phyloP scores from a whole-genome alignment of 192 early-diverging fungal genomes.

The Pilaira anomala region DNA sequence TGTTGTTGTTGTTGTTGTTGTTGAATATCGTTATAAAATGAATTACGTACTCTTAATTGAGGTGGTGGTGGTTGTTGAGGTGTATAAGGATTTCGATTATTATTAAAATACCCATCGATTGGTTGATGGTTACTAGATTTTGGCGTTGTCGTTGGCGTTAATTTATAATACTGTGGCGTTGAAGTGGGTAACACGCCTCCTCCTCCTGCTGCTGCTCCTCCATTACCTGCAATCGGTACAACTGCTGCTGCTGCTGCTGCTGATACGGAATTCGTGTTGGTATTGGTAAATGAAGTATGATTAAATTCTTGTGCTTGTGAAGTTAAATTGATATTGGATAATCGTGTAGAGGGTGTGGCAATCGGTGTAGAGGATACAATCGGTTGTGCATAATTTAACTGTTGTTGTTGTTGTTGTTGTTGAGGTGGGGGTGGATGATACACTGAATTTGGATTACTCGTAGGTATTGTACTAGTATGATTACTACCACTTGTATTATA shows the following conservation, averaged over 20 bases:
- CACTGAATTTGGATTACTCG: background rate
- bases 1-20: conserved; percentile 1
- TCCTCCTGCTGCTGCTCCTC: too few relatives aligned
- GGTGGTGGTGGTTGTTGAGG: background rate
- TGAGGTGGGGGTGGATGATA: background rate
- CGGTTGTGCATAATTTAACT: background rate
- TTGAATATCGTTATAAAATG: conserved; percentile 6
- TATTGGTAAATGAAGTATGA: background rate
- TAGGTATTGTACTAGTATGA: background rate
- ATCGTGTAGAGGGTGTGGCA: background rate
- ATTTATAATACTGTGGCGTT: background rate
- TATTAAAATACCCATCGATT: background rate
- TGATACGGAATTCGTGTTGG: background rate
- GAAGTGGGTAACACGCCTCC: background rate
- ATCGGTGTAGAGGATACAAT: background rate
- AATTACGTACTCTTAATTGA: background rate
- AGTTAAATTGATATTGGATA: conserved; percentile 4
- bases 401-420: too few relatives aligned
- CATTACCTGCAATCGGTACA: too few relatives aligned
- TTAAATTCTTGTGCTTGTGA: conserved; percentile 3
- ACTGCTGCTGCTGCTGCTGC: background rate
- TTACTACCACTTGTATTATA: too few relatives aligned
- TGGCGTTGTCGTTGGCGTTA: background rate
- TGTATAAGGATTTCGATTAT: background rate
- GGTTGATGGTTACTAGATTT: conserved; percentile 1